Percentiles rank a stretch among this genome's conserved stretches.
Conservation (phyloP, 768 basidiomycete species). For the Tricholoma terreum region DNA sequence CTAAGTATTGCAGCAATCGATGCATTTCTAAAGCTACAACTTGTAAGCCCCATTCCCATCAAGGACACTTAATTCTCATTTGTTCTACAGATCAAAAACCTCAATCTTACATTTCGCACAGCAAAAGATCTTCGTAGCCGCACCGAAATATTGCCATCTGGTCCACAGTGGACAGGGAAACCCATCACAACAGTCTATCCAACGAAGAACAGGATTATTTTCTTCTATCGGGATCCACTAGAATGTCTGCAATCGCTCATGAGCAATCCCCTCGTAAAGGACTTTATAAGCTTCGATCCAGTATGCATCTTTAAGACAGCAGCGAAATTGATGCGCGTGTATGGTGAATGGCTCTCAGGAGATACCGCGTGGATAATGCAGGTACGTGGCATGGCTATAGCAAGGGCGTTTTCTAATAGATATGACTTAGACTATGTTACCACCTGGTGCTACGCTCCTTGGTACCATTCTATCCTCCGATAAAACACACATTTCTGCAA, state of each 20-base stretch:
- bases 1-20: slow-evolving; percentile 27
- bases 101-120: slow-evolving; percentile 21
- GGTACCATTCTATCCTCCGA: slow-evolving; percentile 17
- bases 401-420: background rate
- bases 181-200: slow-evolving; percentile 8
- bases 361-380: slow-evolving; percentile 21
- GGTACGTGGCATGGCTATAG: slow-evolving; percentile 1
- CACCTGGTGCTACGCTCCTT: slow-evolving; percentile 12
- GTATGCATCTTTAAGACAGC: slow-evolving; percentile 10
- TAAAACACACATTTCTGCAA: slow-evolving; percentile 14
- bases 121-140: slow-evolving; percentile 25
- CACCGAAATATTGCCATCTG: slow-evolving; percentile 26
- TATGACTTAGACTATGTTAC: slow-evolving; percentile 11
- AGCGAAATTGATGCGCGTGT: slow-evolving; percentile 10
- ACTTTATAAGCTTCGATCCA: slow-evolving; percentile 22
- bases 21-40: slow-evolving; percentile 22
- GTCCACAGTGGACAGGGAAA: slow-evolving; percentile 22
- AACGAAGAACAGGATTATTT: slow-evolving; percentile 18
- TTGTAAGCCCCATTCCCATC: slow-evolving; percentile 13
- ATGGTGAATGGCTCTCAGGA: slow-evolving; percentile 20
- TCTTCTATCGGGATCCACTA: slow-evolving; percentile 27
- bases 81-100: slow-evolving; percentile 7
- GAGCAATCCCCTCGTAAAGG: slow-evolving; percentile 19
- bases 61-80: background rate
- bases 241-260: slow-evolving; percentile 28